phyloP scores from a whole-genome alignment of 306 rosid genomes.

The Malus sylvestris region DNA sequence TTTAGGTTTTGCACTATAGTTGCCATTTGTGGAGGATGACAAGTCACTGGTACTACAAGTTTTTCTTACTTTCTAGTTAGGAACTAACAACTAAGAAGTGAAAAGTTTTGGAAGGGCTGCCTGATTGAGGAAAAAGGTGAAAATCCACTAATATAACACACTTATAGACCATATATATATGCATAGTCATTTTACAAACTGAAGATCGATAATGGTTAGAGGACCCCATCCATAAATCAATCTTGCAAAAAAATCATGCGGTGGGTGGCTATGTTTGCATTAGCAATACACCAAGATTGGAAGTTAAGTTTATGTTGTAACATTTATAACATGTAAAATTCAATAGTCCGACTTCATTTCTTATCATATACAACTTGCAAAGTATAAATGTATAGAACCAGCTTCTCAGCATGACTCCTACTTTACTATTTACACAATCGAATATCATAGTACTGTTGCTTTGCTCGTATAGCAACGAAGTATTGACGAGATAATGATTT shows the following conservation, averaged over 20 bases:
- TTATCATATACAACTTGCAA: neutral
- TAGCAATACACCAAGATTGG: neutral
- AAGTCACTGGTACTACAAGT: neutral
- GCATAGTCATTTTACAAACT: neutral
- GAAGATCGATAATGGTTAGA: neutral
- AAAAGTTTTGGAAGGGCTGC: neutral
- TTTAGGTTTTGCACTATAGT: neutral
- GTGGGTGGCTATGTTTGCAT: neutral
- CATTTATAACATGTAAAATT: neutral
- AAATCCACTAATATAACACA: neutral
- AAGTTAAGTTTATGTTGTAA: neutral
- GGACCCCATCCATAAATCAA: neutral
- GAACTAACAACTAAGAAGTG: neutral
- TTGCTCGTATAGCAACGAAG: no score
- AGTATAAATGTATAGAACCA: no score
- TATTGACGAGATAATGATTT: neutral
- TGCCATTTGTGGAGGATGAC: neutral
- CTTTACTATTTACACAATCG: neutral
- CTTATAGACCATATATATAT: neutral
- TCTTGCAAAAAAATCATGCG: neutral
- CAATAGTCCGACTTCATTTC: neutral
- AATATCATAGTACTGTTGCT: no score
- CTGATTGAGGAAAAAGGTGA: neutral
- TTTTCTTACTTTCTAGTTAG: constrained; percentile 2
- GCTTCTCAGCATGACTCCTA: neutral